A percentile compares a stretch with the other conserved stretches of the same genome.
Evolutionary conservation across 1,284 basidiomycete genomes (phyloP).

Genomic region (Sporisorium graminicola): DNA sequence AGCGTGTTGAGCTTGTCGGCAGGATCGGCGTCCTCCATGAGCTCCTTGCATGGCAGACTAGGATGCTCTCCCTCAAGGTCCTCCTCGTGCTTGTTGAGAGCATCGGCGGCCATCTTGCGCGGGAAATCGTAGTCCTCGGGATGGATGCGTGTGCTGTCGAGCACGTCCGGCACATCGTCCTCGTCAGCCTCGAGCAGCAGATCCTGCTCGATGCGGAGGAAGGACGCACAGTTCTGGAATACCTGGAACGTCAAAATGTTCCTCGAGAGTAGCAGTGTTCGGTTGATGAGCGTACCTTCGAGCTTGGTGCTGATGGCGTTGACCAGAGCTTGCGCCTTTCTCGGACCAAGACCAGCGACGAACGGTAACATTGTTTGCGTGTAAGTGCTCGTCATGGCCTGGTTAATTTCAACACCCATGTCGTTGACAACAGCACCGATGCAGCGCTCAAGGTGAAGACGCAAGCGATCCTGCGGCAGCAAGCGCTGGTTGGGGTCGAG

Average conservation of each 20-base stretch:
- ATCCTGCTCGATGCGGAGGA: constrained; percentile 75
- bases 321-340: constrained; percentile 89
- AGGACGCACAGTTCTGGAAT: constrained; percentile 77
- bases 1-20: constrained; percentile 88
- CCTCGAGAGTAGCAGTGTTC: constrained; percentile 56
- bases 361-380: constrained; percentile 89
- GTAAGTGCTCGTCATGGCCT: constrained; percentile 86
- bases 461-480: constrained; percentile 84
- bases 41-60: constrained; percentile 71
- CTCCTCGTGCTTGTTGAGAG: constrained; percentile 79
- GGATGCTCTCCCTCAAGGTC: constrained; percentile 66
- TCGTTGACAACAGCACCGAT: constrained; percentile 90
- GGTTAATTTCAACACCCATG: constrained; percentile 96
- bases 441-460: constrained; percentile 84
- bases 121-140: constrained; percentile 98
- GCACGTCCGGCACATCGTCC: constrained; percentile 82
- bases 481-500: constrained; percentile 82
- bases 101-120: constrained; percentile 98
- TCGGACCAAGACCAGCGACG: constrained; percentile 91
- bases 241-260: constrained; percentile 59
- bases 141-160: constrained; percentile 96
- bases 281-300: constrained; percentile 64
- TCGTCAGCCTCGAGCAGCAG: constrained; percentile 74
- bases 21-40: constrained; percentile 86
- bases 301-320: constrained; percentile 69